Conservation (phyloP, 441 rosid species). For the Erodium texanum region DNA sequence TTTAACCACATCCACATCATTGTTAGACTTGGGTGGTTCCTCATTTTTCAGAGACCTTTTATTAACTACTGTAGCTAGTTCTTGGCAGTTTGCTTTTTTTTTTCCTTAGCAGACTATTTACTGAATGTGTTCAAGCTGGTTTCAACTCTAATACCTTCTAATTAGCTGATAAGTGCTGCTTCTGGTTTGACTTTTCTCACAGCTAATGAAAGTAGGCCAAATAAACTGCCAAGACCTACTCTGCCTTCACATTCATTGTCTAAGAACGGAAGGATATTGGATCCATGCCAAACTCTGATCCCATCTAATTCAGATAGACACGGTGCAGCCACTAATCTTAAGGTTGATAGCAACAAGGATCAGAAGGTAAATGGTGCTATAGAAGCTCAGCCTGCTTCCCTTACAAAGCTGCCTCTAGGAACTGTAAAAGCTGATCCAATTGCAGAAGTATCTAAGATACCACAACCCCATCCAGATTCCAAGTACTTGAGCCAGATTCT, state of each 20-base stretch:
- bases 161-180: conserved; percentile 9
- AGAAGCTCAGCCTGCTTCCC: conserved; percentile 21
- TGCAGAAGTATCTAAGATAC: conserved; percentile 18
- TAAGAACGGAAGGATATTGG: conserved; percentile 34
- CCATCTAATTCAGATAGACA: conserved; percentile 14
- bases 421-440: conserved; percentile 23
- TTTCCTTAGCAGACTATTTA: background rate
- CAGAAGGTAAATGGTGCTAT: conserved; percentile 30
- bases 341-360: conserved; percentile 24
- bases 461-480: conserved; percentile 34
- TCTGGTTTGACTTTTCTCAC: conserved; percentile 19
- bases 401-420: conserved; percentile 17
- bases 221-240: conserved; percentile 30
- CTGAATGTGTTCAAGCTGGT: conserved; percentile 2
- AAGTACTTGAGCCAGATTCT: conserved; percentile 31
- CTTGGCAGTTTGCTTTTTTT: background rate
- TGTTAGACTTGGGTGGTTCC: background rate
- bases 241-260: conserved; percentile 14
- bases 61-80: background rate
- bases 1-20: background rate
- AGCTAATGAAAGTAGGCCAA: conserved; percentile 29
- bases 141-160: background rate
- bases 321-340: conserved; percentile 17
- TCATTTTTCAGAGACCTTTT: background rate
- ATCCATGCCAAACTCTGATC: conserved; percentile 20